A percentile compares a stretch with the other conserved stretches of the same genome.
phyloP scores from a whole-genome alignment of 2,329 filamentous ascomycete genomes.

The Pseudogymnoascus sp. region DNA sequence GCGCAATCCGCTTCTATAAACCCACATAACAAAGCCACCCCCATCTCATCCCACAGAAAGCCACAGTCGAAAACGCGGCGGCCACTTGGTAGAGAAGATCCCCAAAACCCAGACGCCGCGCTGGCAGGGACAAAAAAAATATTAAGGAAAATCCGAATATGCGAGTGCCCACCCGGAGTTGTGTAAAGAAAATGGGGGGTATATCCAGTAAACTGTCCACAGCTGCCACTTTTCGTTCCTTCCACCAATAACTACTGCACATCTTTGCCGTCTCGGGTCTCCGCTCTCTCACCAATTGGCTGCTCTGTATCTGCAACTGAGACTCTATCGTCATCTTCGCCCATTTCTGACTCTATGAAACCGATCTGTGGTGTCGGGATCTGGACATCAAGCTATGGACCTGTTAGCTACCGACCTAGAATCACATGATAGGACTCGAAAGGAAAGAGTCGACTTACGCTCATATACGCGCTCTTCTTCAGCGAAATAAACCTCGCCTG shows the following conservation, averaged over 20 bases:
- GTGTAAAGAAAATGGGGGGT: slow-evolving; percentile 3
- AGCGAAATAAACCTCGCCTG: slow-evolving; percentile 64
- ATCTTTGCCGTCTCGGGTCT: background rate
- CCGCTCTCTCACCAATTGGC: background rate
- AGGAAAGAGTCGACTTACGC: slow-evolving; percentile 39
- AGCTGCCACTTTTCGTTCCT: background rate
- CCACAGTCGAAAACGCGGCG: background rate
- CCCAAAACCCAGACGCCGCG: slow-evolving; percentile 1
- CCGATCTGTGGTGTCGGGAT: slow-evolving; percentile 9
- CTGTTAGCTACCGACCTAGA: background rate
- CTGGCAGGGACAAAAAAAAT: background rate
- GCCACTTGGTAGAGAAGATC: background rate
- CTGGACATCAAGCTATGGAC: slow-evolving; percentile 4
- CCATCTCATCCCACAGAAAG: background rate
- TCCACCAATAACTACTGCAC: background rate
- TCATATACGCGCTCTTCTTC: slow-evolving; percentile 81
- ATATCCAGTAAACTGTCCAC: slow-evolving; percentile 4
- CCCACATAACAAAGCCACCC: background rate
- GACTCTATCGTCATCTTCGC: background rate
- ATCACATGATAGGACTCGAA: background rate
- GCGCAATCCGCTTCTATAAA: background rate
- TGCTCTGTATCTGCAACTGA: background rate
- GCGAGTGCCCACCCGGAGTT: background rate
- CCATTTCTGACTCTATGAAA: background rate
- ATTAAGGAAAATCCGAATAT: background rate